phyloP scores from a whole-genome alignment of 805 yeast genomes.

The Diddensiella santjacobensis region DNA sequence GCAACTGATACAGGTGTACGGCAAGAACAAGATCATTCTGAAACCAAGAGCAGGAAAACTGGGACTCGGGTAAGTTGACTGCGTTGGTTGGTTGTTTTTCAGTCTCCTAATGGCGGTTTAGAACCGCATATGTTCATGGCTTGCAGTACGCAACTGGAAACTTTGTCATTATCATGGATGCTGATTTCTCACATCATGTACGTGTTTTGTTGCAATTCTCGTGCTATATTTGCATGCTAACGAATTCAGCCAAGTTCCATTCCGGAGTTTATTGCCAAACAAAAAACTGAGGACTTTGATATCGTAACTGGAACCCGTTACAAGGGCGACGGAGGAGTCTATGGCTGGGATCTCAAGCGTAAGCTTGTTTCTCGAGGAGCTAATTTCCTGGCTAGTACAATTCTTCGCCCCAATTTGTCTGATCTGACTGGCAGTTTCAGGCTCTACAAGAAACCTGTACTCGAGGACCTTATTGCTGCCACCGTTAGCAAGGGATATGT shows the following conservation, averaged over 20 bases:
- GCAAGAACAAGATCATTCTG: constrained; percentile 56
- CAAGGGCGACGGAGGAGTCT: constrained; percentile 78
- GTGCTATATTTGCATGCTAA: constrained; percentile 16
- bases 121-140: constrained; percentile 75
- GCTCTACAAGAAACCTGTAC: constrained; percentile 65
- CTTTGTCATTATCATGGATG: constrained; percentile 78
- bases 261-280: constrained; percentile 68
- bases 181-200: constrained; percentile 70
- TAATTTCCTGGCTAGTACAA: constrained; percentile 68
- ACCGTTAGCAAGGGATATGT: constrained; percentile 77
- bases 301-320: constrained; percentile 58
- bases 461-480: constrained; percentile 60
- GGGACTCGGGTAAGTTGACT: constrained; percentile 50
- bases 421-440: constrained; percentile 78
- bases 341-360: constrained; percentile 80
- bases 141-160: constrained; percentile 67
- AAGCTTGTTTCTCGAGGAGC: constrained; percentile 77
- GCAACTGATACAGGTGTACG: constrained; percentile 43
- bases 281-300: constrained; percentile 39
- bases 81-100: not conserved
- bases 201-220: constrained; percentile 1
- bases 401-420: constrained; percentile 66
- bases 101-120: constrained; percentile 1
- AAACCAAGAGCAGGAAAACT: constrained; percentile 73
- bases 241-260: constrained; percentile 56